phyloP scores from a whole-genome alignment of 1,139 yeast species.

The Komagataea norvegica region DNA sequence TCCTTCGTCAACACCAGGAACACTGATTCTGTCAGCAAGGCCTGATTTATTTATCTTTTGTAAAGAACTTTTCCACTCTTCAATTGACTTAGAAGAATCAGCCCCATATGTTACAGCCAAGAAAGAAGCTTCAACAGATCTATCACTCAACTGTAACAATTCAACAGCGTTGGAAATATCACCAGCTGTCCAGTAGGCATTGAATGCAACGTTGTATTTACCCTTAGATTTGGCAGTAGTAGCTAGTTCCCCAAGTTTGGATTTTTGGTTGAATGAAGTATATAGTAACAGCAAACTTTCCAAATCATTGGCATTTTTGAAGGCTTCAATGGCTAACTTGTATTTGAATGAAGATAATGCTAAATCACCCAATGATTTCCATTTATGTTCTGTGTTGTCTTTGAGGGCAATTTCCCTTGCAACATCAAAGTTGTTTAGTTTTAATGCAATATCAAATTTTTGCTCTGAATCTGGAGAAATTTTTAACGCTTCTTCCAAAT shows the following conservation, averaged over 20 bases:
- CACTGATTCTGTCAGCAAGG: slow-evolving; percentile 56
- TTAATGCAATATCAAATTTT: slow-evolving; percentile 74
- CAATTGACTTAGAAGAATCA: slow-evolving; percentile 45
- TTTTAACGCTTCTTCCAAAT: slow-evolving; percentile 72
- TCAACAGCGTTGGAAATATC: slow-evolving; percentile 61
- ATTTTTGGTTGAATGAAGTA: slow-evolving; percentile 71
- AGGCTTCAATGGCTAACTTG: slow-evolving; percentile 75
- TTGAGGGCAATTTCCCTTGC: slow-evolving; percentile 68
- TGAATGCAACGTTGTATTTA: slow-evolving; percentile 86
- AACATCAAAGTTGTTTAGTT: slow-evolving; percentile 59
- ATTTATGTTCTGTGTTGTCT: slow-evolving; percentile 60
- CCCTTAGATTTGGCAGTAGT: slow-evolving; percentile 62
- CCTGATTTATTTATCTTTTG: slow-evolving; percentile 45
- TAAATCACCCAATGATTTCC: slow-evolving; percentile 90
- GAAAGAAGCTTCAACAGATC: slow-evolving; percentile 81
- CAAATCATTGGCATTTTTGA: slow-evolving; percentile 73
- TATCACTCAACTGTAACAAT: slow-evolving; percentile 62
- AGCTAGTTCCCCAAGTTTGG: slow-evolving; percentile 58
- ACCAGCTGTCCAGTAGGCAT: slow-evolving; percentile 84
- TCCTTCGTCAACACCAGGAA: slow-evolving; percentile 32
- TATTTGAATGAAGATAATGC: slow-evolving; percentile 77
- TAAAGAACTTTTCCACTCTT: slow-evolving; percentile 64
- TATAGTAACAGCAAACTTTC: slow-evolving; percentile 78
- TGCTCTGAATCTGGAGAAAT: slow-evolving; percentile 84
- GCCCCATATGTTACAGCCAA: slow-evolving; percentile 73